These are phyloP conservation scores for Aspergillus olivimuriae DNA, from an alignment of 495 filamentous ascomycete genomes.

Conservation along the genomic window DNA sequence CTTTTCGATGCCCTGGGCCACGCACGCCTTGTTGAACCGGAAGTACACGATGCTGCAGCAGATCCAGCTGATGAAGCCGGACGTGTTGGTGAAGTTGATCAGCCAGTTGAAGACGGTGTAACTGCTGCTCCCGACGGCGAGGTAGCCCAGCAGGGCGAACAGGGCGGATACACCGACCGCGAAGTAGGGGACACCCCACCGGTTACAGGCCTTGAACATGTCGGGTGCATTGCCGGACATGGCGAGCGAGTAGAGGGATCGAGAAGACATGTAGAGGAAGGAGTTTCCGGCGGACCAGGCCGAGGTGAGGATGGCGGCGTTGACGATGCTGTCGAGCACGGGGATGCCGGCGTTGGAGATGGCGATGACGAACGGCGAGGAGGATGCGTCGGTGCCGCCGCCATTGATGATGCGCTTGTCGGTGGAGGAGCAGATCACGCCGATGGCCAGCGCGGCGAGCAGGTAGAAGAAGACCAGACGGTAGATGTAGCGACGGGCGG, in stretches of 20 bases:
- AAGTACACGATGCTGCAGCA: slow-evolving; percentile 54
- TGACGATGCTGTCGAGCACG: slow-evolving; percentile 67
- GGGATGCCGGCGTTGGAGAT: slow-evolving; percentile 58
- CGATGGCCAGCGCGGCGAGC: slow-evolving; percentile 49
- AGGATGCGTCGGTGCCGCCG: slow-evolving; percentile 36
- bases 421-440: slow-evolving; percentile 47
- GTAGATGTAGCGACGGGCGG: slow-evolving; percentile 77
- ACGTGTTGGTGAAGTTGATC: slow-evolving; percentile 53
- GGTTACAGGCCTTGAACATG: slow-evolving; percentile 43
- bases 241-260: slow-evolving; percentile 55
- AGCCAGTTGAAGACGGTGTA: slow-evolving; percentile 50
- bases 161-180: slow-evolving; percentile 31
- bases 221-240: slow-evolving; percentile 43
- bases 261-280: slow-evolving; percentile 74
- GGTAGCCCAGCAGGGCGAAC: slow-evolving; percentile 31
- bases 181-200: slow-evolving; percentile 42
- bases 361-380: slow-evolving; percentile 55
- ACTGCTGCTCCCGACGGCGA: slow-evolving; percentile 26
- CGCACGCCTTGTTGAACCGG: slow-evolving; percentile 50
- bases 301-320: slow-evolving; percentile 66
- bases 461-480: slow-evolving; percentile 81
- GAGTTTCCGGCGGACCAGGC: slow-evolving; percentile 70
- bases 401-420: slow-evolving; percentile 48
- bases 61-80: slow-evolving; percentile 57
- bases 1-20: slow-evolving; percentile 46